Base-by-base conservation (phyloP, 2,329 filamentous ascomycete species). In the Cladosporium austrohemisphaericum region DNA sequence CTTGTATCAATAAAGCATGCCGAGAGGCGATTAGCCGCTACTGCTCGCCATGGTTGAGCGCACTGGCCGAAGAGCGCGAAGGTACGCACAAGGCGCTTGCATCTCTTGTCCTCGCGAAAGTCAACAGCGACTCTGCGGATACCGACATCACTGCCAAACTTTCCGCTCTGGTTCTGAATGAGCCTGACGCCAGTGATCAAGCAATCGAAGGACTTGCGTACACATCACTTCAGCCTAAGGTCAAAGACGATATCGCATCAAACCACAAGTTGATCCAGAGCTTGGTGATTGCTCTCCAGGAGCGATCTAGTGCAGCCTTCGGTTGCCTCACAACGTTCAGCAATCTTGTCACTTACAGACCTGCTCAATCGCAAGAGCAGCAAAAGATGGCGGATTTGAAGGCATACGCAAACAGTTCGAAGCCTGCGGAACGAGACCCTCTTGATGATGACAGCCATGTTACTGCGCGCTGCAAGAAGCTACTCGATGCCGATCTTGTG, bases 181-280 rank as follows among this genome's bases (percentile, higher is more conserved):
- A 53, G 10, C 54, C 59, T 29, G 52, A 50, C n/a, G 61, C 62
- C 31, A 76, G 75, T 54, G 77, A 79, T 53, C 80, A 86, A 59
- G 83, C 86, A 62, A 81, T 97, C 48, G 93, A 98, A 70, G 93
- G 92, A 5, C 74, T 98, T 52, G 93, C 92, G 11, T 97, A 95
- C 66, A 85, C 90, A 4, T 95, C 92, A 8, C 77, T 97, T 29
- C 88, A 89, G 60, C 82, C 92, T 5, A 83, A 81, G 52, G 81
- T 96, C 51, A 95, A 95, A 66, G 88, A 97, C 65, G 79, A 83
- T 41, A 76, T 97, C 8, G 81, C 83, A 10, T 76, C 77, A 41
- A 86, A 96, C 62, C 65, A 73, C 3, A 68, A 73, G 6, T 83
- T 97, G 40, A 70, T 97, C 23, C 79, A 81, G 56, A 79, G 76